Base-by-base conservation (phyloP, 1,139 yeast genomes). In the Geotrichum macrosporum region DNA sequence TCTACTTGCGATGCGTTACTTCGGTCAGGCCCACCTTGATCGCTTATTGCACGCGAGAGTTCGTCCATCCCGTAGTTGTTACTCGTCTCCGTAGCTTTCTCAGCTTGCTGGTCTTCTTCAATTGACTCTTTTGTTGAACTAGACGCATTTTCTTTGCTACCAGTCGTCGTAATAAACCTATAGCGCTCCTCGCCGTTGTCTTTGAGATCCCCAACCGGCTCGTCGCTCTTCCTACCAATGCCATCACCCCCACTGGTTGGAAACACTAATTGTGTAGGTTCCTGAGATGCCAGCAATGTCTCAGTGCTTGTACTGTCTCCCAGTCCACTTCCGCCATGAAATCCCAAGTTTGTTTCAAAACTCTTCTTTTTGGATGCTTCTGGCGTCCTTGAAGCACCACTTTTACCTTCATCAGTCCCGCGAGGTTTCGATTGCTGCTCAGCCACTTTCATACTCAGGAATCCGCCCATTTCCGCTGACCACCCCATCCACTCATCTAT, bases 401-500 rank as follows among this genome's bases (percentile, higher is more conserved):
- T n/a, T n/a, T n/a, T n/a, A n/a, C n/a, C n/a, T n/a, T n/a, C n/a
- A n/a, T n/a, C n/a, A n/a, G n/a, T 13, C 30, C 12, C 22, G 6
- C 9, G n/a, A 16, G 35, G 19, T 8, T 8, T 10, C 12, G 13
- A 5, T 22, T 30, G 12, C 18, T 22, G 39, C 6, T 52, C 55
- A 16, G 26, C 24, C 32, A 37, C 26, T 9, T 34, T 40, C 55
- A 33, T 53, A 12, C 55, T 51, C 33, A 78, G 64, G 55, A 79
- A 80, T 0, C 87, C 86, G 6, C 87, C 84, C 43, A 81, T 65
- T 58, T 83, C 89, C 19, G 83, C 81, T 46, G 75, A 67, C 81
- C 87, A 81, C 1, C 75, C 74, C 55, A 81, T 68, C 74, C 79
- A 83, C 59, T 83, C 92, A 58, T 81, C 86, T 5, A 81, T 70